Evolutionary conservation across 768 basidiomycete species (phyloP), one percentile per base, ranked within the genome.

Genomic region (Tricholomella constricta): DNA sequence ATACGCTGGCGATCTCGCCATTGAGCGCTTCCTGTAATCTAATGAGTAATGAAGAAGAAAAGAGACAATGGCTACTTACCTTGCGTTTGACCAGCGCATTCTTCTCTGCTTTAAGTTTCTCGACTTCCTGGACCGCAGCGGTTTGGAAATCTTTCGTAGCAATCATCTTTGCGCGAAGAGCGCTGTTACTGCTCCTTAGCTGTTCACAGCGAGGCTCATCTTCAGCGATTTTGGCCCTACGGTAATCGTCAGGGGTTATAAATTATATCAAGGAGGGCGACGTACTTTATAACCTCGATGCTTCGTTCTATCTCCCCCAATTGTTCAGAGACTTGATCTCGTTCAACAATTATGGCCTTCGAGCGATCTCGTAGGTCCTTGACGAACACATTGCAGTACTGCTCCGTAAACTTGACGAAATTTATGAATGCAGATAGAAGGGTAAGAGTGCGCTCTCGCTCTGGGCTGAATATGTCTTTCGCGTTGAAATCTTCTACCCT

Each of bases 341-440:
- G 77, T 59, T 91, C 84, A 27, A 82, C 69, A 44, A 82, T 72
- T 23, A 88, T 62, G 11, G 76, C 68, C 15, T 82, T 69, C 10
- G 85, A 86, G 52, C 78, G 75, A 11, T 84, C 81, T 37, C 84
- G 79, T 22, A 94, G 70, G n/a, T 79, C 76, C 50, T 75, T 74
- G 15, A 88, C 75, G 54, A 88, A 85, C 2, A 77, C 68, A 35
- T 80, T 76, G 60, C 84, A 85, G 54, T 73, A 76, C 59, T 91
- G 88, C 59, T 86, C 89, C 12, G 85, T 86, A 68, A 94, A 96
- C 69, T 91, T 92, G 69, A 93, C 83, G 67, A 95, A 92, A 71
- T 97, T 97, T 75, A 95, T 91, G 60, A 96, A 89, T 2, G 89
- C 92, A 31, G 91, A 91, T 57, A 97, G 80, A 35, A 89, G 75